Conservation (phyloP, 371 early-diverging fungal genomes). For the Rhizopus stolonifer region DNA sequence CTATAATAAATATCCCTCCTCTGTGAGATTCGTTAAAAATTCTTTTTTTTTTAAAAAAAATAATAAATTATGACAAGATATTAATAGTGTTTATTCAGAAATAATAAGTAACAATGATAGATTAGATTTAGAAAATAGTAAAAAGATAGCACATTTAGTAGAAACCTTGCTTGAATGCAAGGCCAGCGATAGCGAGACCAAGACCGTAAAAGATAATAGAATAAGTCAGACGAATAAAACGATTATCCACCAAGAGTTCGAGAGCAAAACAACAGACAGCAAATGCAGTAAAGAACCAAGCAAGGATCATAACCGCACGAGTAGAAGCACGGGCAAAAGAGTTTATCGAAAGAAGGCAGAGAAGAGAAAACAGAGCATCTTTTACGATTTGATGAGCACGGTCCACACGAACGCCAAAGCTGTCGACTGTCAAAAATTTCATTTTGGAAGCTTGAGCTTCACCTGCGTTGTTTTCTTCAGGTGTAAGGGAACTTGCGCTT, state of each 20-base stretch:
- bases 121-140: too few relatives aligned
- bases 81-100: too few relatives aligned
- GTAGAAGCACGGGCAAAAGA: slow-evolving; percentile 38
- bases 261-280: slow-evolving; percentile 9
- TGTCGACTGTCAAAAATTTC: slow-evolving; percentile 7
- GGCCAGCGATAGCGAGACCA: slow-evolving; percentile 16
- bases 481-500: neutral
- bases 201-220: slow-evolving; percentile 9
- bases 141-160: too few relatives aligned
- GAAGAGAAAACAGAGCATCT: slow-evolving; percentile 18
- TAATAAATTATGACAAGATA: too few relatives aligned
- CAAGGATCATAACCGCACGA: slow-evolving; percentile 36
- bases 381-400: slow-evolving; percentile 19
- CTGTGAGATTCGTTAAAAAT: too few relatives aligned
- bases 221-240: slow-evolving; percentile 10
- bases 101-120: too few relatives aligned
- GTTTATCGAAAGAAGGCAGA: slow-evolving; percentile 34
- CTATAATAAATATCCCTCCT: too few relatives aligned
- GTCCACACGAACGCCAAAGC: slow-evolving; percentile 9
- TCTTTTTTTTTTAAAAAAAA: too few relatives aligned
- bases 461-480: slow-evolving; percentile 9
- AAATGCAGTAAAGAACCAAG: slow-evolving; percentile 31
- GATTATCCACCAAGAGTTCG: slow-evolving; percentile 15
- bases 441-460: slow-evolving; percentile 15
- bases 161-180: slow-evolving; percentile 17